A percentile compares a stretch with the other conserved stretches of the same genome.
These are phyloP conservation scores for Dalbergia cochinchinensis DNA, from an alignment of 306 rosid species.

Conservation along the genomic window DNA sequence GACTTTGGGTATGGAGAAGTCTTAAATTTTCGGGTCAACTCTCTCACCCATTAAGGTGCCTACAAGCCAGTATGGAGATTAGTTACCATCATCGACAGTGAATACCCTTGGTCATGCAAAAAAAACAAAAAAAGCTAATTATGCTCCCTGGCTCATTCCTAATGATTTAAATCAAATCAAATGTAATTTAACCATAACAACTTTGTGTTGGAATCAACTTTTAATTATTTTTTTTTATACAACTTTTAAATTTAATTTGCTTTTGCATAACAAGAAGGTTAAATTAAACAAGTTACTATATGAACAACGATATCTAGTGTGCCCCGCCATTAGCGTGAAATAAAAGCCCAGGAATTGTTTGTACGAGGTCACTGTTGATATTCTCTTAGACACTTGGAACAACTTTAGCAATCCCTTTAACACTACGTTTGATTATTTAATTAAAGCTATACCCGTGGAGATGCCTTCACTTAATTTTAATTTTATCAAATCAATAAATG, in stretches of 20 bases:
- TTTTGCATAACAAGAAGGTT: slow-evolving; percentile 1
- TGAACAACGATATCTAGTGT: slow-evolving; percentile 31
- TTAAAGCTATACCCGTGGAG: slow-evolving; percentile 15
- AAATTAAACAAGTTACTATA: slow-evolving; percentile 25
- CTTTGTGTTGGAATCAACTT: not conserved
- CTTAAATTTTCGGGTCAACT: too few relatives aligned
- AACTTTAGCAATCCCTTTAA: slow-evolving; percentile 43
- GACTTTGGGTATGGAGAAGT: too few relatives aligned
- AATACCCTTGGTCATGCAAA: too few relatives aligned
- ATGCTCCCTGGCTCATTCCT: too few relatives aligned
- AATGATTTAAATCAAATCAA: too few relatives aligned
- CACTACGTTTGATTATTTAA: slow-evolving; percentile 33
- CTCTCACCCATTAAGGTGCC: too few relatives aligned
- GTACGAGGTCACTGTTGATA: slow-evolving; percentile 35
- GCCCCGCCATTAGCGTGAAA: slow-evolving; percentile 16
- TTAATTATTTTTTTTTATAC: too few relatives aligned
- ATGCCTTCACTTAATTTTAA: slow-evolving; percentile 19
- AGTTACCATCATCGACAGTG: too few relatives aligned
- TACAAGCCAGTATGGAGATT: too few relatives aligned
- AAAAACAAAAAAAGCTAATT: too few relatives aligned
- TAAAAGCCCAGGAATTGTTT: slow-evolving; percentile 4
- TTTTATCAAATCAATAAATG: not conserved
- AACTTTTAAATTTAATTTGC: not conserved
- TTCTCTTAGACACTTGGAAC: slow-evolving; percentile 43
- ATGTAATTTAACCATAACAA: not conserved